phyloP scores from a whole-genome alignment of 129 eudicot genomes.

The Flaveria robusta region DNA sequence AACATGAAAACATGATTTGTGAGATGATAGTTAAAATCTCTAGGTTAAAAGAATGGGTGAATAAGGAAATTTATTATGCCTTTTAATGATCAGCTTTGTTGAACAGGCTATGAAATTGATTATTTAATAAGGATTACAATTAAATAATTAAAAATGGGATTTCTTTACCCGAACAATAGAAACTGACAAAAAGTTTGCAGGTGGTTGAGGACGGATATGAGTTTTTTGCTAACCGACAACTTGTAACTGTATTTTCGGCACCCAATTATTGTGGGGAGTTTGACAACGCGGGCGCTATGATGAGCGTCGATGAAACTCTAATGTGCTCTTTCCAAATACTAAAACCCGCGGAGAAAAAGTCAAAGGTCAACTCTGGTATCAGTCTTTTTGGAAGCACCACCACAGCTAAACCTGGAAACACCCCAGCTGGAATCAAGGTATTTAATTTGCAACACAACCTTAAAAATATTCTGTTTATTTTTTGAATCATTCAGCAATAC shows the following conservation, averaged over 20 bases:
- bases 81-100: neutral
- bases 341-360: slow-evolving; percentile 78
- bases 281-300: slow-evolving; percentile 71
- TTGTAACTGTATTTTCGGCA: slow-evolving; percentile 71
- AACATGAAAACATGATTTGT: neutral
- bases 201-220: slow-evolving; percentile 85
- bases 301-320: slow-evolving; percentile 66
- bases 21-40: neutral
- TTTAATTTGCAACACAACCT: neutral
- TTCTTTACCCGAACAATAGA: neutral
- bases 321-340: slow-evolving; percentile 79
- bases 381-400: slow-evolving; percentile 66
- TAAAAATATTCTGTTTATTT: neutral
- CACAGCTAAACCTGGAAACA: slow-evolving; percentile 55
- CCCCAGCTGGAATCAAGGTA: slow-evolving; percentile 41
- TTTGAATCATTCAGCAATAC: neutral
- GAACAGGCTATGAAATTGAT: neutral
- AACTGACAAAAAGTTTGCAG: slow-evolving; percentile 33
- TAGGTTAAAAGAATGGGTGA: neutral
- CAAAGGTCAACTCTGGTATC: slow-evolving; percentile 51
- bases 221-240: slow-evolving; percentile 73
- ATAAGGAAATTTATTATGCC: neutral
- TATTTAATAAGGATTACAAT: neutral
- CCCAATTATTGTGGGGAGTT: slow-evolving; percentile 71
- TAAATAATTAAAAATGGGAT: neutral